Conservation (phyloP, 2,329 filamentous ascomycete genomes). For the Diaporthe capsici region DNA sequence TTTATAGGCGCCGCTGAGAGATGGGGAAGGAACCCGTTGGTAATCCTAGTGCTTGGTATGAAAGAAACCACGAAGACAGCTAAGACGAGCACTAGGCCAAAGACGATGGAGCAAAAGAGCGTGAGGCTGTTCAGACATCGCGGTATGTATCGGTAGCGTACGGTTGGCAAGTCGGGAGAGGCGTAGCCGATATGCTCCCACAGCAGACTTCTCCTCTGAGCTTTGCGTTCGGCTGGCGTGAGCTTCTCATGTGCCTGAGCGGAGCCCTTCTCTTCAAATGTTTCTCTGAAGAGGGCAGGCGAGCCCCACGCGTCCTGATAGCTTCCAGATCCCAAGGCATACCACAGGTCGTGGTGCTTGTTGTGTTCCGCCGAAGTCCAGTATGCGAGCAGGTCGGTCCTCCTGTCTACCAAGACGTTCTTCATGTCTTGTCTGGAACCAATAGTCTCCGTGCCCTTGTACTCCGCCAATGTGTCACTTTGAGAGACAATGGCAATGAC, state of each 20-base stretch:
- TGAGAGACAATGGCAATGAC: constrained; percentile 82
- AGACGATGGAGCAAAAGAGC: constrained; percentile 76
- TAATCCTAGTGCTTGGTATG: constrained; percentile 75
- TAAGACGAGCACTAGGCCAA: constrained; percentile 72
- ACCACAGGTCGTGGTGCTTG: constrained; percentile 76
- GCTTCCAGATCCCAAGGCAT: constrained; percentile 73
- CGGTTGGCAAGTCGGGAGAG: constrained; percentile 63
- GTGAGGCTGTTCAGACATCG: constrained; percentile 80
- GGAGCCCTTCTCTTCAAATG: constrained; percentile 28
- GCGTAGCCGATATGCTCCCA: constrained; percentile 49
- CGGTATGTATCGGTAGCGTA: constrained; percentile 78
- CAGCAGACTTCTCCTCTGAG: constrained; percentile 36
- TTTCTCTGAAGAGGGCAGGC: constrained; percentile 33
- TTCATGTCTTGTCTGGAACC: constrained; percentile 65
- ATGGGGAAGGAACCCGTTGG: constrained; percentile 79
- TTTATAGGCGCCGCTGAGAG: constrained; percentile 72
- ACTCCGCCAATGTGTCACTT: constrained; percentile 83
- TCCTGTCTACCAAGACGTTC: constrained; percentile 67
- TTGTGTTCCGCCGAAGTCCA: constrained; percentile 78
- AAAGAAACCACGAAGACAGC: constrained; percentile 86
- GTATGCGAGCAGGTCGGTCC: constrained; percentile 84
- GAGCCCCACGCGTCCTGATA: constrained; percentile 42
- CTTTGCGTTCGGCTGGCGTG: constrained; percentile 42
- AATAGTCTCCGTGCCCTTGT: constrained; percentile 77
- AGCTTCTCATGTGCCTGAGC: constrained; percentile 30